Conservation (phyloP, 192 early-diverging fungal genomes). For the Backusella australiensis region DNA sequence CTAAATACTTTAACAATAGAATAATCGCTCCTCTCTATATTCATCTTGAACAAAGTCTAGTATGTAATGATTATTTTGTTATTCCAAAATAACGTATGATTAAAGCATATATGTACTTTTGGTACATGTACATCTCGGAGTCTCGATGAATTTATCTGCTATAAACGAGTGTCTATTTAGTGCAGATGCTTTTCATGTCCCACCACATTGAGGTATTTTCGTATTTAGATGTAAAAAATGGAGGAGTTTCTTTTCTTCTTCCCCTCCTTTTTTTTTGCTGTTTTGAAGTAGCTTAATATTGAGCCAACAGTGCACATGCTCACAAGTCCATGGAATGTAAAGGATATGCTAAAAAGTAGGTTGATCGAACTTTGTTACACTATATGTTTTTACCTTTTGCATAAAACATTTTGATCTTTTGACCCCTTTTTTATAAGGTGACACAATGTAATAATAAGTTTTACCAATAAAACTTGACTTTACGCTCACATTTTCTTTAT, state of each 20-base stretch:
- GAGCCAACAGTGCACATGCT: neutral
- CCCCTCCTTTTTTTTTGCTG: neutral
- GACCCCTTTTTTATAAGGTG: neutral
- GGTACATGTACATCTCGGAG: neutral
- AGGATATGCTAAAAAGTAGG: neutral
- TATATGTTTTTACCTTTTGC: neutral
- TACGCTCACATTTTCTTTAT: neutral
- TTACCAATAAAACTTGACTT: neutral
- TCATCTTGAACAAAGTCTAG: neutral
- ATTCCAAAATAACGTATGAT: too few species aligned
- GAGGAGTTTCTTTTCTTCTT: neutral
- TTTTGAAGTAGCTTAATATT: neutral
- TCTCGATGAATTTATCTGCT: neutral
- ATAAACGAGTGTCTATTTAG: neutral
- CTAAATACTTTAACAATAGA: neutral
- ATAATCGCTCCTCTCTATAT: neutral
- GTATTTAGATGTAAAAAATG: neutral
- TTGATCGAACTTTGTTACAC: too few species aligned
- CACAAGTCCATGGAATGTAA: neutral
- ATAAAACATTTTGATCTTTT: neutral
- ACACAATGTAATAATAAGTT: neutral
- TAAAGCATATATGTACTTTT: neutral
- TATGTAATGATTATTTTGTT: neutral
- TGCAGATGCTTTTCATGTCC: neutral
- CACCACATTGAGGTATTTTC: neutral